Conservation (phyloP, 177 flowering plant genomes). For the Vitis hybrid region DNA sequence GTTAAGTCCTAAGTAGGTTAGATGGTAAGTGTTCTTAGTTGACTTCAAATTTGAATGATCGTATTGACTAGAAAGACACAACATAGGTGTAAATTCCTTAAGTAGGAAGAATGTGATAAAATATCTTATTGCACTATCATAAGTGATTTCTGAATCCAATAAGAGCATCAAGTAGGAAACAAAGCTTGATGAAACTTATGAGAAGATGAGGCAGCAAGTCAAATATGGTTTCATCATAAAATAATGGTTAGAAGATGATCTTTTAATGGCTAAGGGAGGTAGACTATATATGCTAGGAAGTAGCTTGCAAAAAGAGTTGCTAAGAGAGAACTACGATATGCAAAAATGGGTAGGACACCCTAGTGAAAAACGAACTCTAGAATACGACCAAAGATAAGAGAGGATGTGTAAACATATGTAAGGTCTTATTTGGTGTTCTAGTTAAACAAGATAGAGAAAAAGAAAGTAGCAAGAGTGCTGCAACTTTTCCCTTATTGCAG, state of each 20-base stretch:
- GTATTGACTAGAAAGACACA: not conserved
- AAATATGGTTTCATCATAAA: constrained; percentile 3
- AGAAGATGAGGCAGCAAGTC: not conserved
- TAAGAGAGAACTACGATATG: constrained; percentile 14
- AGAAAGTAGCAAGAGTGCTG: not conserved
- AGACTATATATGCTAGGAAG: not conserved
- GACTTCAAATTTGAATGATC: not conserved
- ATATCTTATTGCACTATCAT: too few species aligned
- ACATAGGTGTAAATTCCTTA: not conserved
- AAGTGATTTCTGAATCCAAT: too few species aligned
- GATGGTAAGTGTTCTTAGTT: constrained; percentile 4
- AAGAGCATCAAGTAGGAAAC: too few species aligned
- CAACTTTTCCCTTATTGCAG: constrained; percentile 1
- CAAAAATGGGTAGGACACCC: constrained; percentile 14
- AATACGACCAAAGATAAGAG: constrained; percentile 10
- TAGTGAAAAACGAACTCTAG: constrained; percentile 1
- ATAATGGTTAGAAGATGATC: constrained; percentile 11
- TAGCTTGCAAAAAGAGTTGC: not conserved
- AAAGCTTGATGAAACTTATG: not conserved
- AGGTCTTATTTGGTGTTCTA: constrained; percentile 31
- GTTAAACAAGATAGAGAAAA: constrained; percentile 13
- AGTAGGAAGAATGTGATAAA: not conserved
- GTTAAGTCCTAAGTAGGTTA: not conserved
- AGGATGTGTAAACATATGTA: constrained; percentile 16
- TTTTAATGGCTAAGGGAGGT: constrained; percentile 9